phyloP scores from a whole-genome alignment of 176 grass and related monocot species.

The Alloteropsis semialata region DNA sequence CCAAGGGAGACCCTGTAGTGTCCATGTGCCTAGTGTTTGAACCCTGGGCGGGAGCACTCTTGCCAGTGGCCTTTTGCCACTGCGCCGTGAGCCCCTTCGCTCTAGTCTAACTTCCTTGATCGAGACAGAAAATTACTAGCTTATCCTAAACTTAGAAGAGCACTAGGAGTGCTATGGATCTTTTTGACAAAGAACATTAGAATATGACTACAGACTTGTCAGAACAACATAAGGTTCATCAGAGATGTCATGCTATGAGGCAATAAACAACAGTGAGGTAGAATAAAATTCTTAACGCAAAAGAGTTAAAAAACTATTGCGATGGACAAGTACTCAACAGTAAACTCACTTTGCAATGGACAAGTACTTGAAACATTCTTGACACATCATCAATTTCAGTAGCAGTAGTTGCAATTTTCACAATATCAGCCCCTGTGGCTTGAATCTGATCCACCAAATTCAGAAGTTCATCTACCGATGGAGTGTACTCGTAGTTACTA shows the following conservation, averaged over 20 bases:
- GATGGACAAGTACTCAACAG: too few species aligned
- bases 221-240: neutral
- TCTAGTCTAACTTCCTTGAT: neutral
- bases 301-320: neutral
- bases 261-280: neutral
- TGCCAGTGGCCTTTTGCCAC: too few species aligned
- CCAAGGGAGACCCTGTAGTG: too few species aligned
- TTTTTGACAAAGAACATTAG: neutral
- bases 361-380: slow-evolving; percentile 80
- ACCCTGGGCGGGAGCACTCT: too few species aligned
- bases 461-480: slow-evolving; percentile 57
- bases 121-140: neutral
- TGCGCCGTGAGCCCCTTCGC: too few species aligned
- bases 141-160: neutral
- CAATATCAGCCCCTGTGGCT: slow-evolving; percentile 77
- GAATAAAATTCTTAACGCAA: neutral
- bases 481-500: slow-evolving; percentile 80
- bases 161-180: neutral
- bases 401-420: slow-evolving; percentile 81
- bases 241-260: neutral
- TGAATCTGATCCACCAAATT: slow-evolving; percentile 60
- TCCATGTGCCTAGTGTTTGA: too few species aligned
- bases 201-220: neutral
- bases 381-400: slow-evolving; percentile 74
- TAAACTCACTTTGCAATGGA: slow-evolving; percentile 64